These are phyloP conservation scores for Hypoxylon cercidicola DNA, from an alignment of 495 filamentous ascomycete genomes.

Conservation along the genomic window DNA sequence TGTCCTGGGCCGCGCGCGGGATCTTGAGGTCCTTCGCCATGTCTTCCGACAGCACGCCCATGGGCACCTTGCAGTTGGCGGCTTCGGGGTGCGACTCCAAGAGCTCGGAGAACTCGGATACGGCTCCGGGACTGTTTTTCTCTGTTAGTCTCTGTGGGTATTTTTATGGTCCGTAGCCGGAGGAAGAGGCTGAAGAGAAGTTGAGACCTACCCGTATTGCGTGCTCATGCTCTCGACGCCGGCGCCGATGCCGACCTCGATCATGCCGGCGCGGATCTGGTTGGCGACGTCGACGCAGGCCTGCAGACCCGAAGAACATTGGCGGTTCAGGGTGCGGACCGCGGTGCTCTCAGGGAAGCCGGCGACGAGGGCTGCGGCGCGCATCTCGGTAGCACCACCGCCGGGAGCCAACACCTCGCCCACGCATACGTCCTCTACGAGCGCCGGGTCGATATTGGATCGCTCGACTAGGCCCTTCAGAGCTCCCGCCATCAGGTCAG, in stretches of 20 bases:
- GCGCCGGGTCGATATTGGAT: constrained; percentile 82
- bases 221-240: constrained; percentile 98
- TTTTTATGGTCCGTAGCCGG: background rate
- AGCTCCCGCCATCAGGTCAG: constrained; percentile 86
- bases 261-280: constrained; percentile 87
- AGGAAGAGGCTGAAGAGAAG: background rate
- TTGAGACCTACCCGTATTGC: constrained; percentile 79
- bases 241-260: constrained; percentile 92
- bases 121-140: constrained; percentile 74
- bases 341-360: constrained; percentile 87
- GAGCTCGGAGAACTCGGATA: constrained; percentile 93
- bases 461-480: constrained; percentile 83
- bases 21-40: constrained; percentile 90
- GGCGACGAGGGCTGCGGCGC: constrained; percentile 89
- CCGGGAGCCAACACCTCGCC: constrained; percentile 92
- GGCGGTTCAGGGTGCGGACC: constrained; percentile 87
- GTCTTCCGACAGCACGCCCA: constrained; percentile 92
- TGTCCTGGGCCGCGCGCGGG: constrained; percentile 78
- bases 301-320: constrained; percentile 90
- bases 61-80: constrained; percentile 96
- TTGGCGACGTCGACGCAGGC: constrained; percentile 94
- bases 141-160: constrained; percentile 31
- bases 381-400: constrained; percentile 95
- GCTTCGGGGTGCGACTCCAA: constrained; percentile 85
- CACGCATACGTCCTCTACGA: constrained; percentile 93